Base-by-base conservation (phyloP, 208 protist species). In the Kentomonas sorsogonicus region DNA sequence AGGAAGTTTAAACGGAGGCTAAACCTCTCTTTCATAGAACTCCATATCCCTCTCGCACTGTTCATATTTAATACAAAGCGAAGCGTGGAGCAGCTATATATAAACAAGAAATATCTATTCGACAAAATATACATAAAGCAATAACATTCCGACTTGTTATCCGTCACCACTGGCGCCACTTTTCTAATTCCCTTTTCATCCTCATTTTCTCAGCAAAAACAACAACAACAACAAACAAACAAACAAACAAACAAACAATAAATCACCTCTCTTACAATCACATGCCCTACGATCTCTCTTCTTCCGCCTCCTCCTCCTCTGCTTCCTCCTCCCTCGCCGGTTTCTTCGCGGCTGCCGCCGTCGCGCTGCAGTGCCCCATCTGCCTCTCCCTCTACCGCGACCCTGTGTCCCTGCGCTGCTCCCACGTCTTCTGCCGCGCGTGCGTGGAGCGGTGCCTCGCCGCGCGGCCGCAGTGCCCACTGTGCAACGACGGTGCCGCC, bases 381-480 rank as follows among this genome's bases (percentile, higher is more conserved):
- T 93, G 86, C 60, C 74, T 77, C 36, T 53, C 79, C 48, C 66
- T 90, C 36, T 69, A 87, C 41, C 66, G 51, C 10, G 61, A 75
- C n/a, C 79, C 86, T 1, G 63, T 83, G 3, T 51, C 54, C 16
- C 71, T 93, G 46, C 59, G 72, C 13, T 93, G 86, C 39, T 71
- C 76, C 2, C 86, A 93, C 62, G 81, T 86, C 34, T 75, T 88
- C 33, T 93, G 86, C 64, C 60, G 54, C 6, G 26, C 26, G 15
- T 93, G 86, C 52, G 73, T 72, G 16, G 31, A 39, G 4, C 72
- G 73, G n/a, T 79, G 64, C 53, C 69, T 88, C 22, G 51, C 65
- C 23, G 67, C 41, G 7, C 61, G 82, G 5, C 78, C 79, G 4
- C 71, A 71, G 33, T 93, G 86, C 59, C 86, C 86, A 20, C 56